Conservation (phyloP, 2,329 filamentous ascomycete species). For the Dissoconium aciculare region DNA sequence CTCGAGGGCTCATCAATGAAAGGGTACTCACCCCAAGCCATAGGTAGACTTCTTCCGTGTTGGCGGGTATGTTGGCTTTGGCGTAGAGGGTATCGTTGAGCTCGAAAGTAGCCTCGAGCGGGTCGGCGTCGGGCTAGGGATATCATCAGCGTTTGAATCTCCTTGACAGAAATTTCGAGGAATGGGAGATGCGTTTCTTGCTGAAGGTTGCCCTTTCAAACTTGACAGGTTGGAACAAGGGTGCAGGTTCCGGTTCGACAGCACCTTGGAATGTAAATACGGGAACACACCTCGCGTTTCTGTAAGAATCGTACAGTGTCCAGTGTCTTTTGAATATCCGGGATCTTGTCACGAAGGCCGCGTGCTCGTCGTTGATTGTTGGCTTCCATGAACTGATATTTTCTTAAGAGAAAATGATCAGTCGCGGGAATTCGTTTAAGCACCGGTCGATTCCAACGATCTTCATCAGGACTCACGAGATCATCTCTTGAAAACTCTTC, state of each 20-base stretch:
- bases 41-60: slow-evolving; percentile 82
- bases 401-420: slow-evolving; percentile 41
- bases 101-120: slow-evolving; percentile 86
- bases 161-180: not conserved
- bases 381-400: slow-evolving; percentile 99
- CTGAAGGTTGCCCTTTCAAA: too few relatives aligned
- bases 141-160: not conserved
- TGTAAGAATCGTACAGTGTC: slow-evolving; percentile 81
- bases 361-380: slow-evolving; percentile 73
- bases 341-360: slow-evolving; percentile 85
- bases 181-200: too few relatives aligned
- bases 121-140: slow-evolving; percentile 37
- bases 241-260: too few relatives aligned
- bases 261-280: not conserved
- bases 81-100: slow-evolving; percentile 92
- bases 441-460: too few relatives aligned
- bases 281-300: slow-evolving; percentile 47
- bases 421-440: not conserved
- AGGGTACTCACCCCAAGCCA: slow-evolving; percentile 66
- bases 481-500: slow-evolving; percentile 83
- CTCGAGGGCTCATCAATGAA: not conserved
- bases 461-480: slow-evolving; percentile 48
- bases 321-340: slow-evolving; percentile 89
- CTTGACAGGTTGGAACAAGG: too few relatives aligned
- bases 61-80: slow-evolving; percentile 66